Conservation (phyloP, 257 asterid species). For the Fraxinus cuspidata region DNA sequence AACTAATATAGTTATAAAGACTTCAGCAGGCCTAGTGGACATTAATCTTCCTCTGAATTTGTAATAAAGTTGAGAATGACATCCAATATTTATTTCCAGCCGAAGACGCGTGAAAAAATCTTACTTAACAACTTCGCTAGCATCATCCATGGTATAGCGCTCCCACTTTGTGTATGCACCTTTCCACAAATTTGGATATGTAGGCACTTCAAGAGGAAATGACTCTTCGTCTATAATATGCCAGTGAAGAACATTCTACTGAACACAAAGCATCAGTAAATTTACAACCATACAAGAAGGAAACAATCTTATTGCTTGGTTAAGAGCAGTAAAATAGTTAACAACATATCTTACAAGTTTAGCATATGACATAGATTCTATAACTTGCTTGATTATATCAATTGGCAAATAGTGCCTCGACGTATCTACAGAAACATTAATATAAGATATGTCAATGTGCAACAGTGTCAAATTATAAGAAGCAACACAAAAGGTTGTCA, state of each 20-base stretch:
- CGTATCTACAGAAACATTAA: slow-evolving; percentile 61
- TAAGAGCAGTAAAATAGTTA: slow-evolving; percentile 22
- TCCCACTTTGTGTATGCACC: slow-evolving; percentile 92
- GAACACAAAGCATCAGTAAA: slow-evolving; percentile 46
- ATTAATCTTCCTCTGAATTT: not conserved
- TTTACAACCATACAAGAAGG: slow-evolving; percentile 15
- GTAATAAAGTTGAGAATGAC: not conserved
- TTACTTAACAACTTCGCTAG: slow-evolving; percentile 77
- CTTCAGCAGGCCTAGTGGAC: not conserved
- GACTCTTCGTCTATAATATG: slow-evolving; percentile 96
- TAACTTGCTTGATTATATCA: slow-evolving; percentile 77
- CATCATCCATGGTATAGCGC: slow-evolving; percentile 84
- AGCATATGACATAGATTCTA: slow-evolving; percentile 92
- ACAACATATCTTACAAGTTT: slow-evolving; percentile 74
- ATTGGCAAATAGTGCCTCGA: slow-evolving; percentile 88
- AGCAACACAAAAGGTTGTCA: slow-evolving; percentile 13
- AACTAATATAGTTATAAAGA: not conserved
- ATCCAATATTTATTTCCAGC: not conserved
- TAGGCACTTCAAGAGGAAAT: slow-evolving; percentile 92
- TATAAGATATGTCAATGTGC: slow-evolving; percentile 17
- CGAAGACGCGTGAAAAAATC: slow-evolving; percentile 23
- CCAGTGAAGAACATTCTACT: slow-evolving; percentile 97
- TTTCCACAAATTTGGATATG: slow-evolving; percentile 86
- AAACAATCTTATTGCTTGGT: slow-evolving; percentile 19
- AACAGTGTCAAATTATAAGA: slow-evolving; percentile 8